Percentiles rank a stretch among this genome's conserved stretches.
phyloP scores from a whole-genome alignment of 257 asterid genomes.

The Perilla frutescens region DNA sequence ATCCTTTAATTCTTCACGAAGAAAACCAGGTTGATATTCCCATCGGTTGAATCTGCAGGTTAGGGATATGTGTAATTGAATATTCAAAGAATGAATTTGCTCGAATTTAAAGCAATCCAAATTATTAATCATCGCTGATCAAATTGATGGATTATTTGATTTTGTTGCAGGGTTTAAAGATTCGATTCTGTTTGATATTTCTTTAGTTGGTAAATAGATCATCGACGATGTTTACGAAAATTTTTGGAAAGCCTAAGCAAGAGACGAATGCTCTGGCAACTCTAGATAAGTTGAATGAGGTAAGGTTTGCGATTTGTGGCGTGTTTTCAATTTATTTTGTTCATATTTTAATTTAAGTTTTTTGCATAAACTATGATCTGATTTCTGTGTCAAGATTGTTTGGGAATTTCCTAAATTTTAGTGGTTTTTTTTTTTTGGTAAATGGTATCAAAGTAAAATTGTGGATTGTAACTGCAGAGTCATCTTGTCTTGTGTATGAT shows the following conservation, averaged over 20 bases:
- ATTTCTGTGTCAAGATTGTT: neutral
- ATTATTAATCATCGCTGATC: conserved; percentile 35
- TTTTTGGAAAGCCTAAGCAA: conserved; percentile 76
- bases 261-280: conserved; percentile 73
- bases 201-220: conserved; percentile 15
- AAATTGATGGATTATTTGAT: conserved; percentile 18
- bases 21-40: conserved; percentile 28
- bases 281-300: conserved; percentile 78
- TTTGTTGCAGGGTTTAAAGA: conserved; percentile 43
- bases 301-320: conserved; percentile 32
- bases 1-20: conserved; percentile 23
- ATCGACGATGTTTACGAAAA: conserved; percentile 63
- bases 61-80: conserved; percentile 13
- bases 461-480: neutral
- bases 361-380: conserved; percentile 9
- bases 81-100: conserved; percentile 6
- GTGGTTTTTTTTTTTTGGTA: neutral
- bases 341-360: neutral
- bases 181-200: neutral
- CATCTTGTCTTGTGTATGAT: conserved; percentile 14
- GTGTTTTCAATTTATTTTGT: neutral
- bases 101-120: conserved; percentile 26
- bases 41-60: conserved; percentile 42
- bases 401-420: neutral
- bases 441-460: neutral